These are phyloP conservation scores for Penicillium janthinellum DNA, from an alignment of 2,329 filamentous ascomycete species.

Conservation along the genomic window DNA sequence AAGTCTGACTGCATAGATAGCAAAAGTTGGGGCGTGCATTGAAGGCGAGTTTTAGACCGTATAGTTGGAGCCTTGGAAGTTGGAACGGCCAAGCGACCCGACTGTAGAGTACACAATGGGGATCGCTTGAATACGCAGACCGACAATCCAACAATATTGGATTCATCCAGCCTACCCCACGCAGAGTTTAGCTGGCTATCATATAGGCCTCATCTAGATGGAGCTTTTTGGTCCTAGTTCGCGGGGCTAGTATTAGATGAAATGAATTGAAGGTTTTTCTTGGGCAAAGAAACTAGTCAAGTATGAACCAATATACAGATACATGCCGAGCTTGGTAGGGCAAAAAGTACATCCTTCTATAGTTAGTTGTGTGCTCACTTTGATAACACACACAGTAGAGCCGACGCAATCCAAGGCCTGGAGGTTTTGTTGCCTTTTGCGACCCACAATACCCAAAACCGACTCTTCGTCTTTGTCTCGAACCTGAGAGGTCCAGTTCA, in stretches of 20 bases:
- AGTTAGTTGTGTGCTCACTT: not conserved
- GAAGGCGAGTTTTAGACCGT: not conserved
- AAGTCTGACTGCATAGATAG: slow-evolving; percentile 1
- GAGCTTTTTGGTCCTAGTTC: not conserved
- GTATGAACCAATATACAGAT: not conserved
- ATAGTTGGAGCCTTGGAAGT: too few species aligned
- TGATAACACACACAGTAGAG: not conserved
- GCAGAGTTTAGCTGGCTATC: not conserved
- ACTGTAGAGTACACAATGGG: not conserved
- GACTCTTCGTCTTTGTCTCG: not conserved
- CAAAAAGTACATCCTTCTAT: not conserved
- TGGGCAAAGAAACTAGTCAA: not conserved
- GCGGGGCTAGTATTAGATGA: not conserved
- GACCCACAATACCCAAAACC: not conserved
- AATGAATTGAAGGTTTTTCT: not conserved
- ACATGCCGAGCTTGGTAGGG: not conserved
- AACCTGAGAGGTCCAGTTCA: not conserved
- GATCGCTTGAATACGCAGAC: not conserved
- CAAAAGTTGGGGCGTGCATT: not conserved
- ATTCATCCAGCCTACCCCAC: not conserved
- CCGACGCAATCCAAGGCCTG: not conserved
- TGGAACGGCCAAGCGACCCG: too few species aligned
- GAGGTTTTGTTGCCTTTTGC: not conserved
- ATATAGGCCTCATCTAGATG: not conserved
- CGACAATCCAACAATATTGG: not conserved